Conservation (phyloP, 2,329 filamentous ascomycete genomes). For the Apiospora aurea region DNA sequence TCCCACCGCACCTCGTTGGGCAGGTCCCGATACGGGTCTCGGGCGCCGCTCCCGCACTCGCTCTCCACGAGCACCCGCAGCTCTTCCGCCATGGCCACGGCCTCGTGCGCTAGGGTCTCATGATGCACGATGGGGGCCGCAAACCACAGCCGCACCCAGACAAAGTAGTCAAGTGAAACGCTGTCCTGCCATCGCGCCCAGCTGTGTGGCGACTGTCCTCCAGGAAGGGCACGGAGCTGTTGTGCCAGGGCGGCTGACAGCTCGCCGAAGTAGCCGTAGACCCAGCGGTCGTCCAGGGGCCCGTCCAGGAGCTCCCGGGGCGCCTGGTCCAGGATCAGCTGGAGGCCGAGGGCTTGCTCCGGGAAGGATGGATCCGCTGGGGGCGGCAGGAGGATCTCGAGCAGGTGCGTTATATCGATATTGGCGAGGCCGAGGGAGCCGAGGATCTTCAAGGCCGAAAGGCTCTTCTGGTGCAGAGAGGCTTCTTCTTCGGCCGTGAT, state of each 20-base stretch:
- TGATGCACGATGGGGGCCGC: conserved; percentile 38
- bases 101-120: conserved; percentile 30
- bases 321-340: conserved; percentile 39
- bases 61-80: conserved; percentile 35
- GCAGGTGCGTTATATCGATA: conserved; percentile 36
- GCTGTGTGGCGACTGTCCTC: conserved; percentile 29
- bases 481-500: conserved; percentile 7
- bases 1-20: conserved; percentile 30
- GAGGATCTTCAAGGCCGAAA: conserved; percentile 18
- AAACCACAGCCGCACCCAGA: conserved; percentile 36
- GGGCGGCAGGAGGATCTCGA: conserved; percentile 34
- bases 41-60: conserved; percentile 22
- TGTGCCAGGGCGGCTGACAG: conserved; percentile 32
- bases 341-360: conserved; percentile 37
- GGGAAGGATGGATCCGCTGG: conserved; percentile 34
- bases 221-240: conserved; percentile 29
- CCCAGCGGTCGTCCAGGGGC: conserved; percentile 37
- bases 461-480: conserved; percentile 7
- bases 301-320: conserved; percentile 35
- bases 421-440: conserved; percentile 31
- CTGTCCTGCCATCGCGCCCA: conserved; percentile 32
- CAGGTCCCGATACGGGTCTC: conserved; percentile 33
- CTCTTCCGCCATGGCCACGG: conserved; percentile 33
- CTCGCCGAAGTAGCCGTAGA: conserved; percentile 37
- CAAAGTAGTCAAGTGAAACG: conserved; percentile 37